Evolutionary conservation across 2,329 filamentous ascomycete genomes (phyloP).

Genomic region (Colletotrichum somersetense): DNA sequence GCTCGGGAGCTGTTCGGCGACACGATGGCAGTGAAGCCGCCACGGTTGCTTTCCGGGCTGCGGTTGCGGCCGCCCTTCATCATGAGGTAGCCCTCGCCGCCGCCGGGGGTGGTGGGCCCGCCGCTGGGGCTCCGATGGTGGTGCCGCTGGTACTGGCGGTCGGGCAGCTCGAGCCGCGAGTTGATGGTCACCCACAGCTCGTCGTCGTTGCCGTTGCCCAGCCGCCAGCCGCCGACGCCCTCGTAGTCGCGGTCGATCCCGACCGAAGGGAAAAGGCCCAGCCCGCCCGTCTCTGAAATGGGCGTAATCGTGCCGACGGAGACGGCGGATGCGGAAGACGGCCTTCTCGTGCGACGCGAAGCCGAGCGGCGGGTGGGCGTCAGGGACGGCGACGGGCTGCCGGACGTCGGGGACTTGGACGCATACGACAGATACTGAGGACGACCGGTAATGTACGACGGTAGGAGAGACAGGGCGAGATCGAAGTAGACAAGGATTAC

Average conservation of each 20-base stretch:
- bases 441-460: conserved; percentile 64
- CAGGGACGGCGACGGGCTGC: conserved; percentile 41
- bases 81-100: conserved; percentile 57
- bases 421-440: conserved; percentile 48
- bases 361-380: conserved; percentile 37
- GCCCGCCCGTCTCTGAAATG: conserved; percentile 48
- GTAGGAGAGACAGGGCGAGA: conserved; percentile 68
- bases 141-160: conserved; percentile 56
- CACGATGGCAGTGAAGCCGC: conserved; percentile 39
- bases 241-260: conserved; percentile 70
- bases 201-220: conserved; percentile 59
- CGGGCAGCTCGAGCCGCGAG: conserved; percentile 63
- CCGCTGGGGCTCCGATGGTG: conserved; percentile 59
- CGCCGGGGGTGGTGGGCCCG: conserved; percentile 54
- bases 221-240: conserved; percentile 69
- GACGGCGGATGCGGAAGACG: conserved; percentile 28
- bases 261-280: conserved; percentile 60
- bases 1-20: conserved; percentile 63
- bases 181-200: conserved; percentile 65
- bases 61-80: conserved; percentile 56
- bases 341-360: conserved; percentile 31
- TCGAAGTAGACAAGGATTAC: conserved; percentile 74
- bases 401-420: conserved; percentile 44
- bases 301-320: conserved; percentile 40
- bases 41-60: conserved; percentile 51